Evolutionary conservation across 2,329 filamentous ascomycete genomes (phyloP), one percentile per base, ranked within the genome.

Genomic region (Pestalotiopsis sp.): DNA sequence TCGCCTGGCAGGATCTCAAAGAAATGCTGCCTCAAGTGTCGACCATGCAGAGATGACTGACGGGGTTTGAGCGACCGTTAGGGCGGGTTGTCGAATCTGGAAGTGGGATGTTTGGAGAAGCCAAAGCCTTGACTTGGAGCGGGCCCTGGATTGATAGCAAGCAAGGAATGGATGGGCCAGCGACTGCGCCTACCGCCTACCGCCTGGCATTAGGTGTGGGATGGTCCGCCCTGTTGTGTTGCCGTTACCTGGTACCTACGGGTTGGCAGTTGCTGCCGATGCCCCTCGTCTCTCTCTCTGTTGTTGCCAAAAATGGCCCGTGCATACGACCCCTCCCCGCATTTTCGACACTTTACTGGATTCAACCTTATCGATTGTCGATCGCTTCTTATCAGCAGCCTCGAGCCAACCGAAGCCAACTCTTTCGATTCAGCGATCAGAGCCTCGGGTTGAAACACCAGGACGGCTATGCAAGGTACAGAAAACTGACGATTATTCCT

Each of bases 61-160:
- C 56, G 57, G 59, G 61, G 61, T 67, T 62, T 67, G 66, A 36
- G 17, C 45, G 45, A 52, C 45, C 45, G 45, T 52, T 52, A 52
- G 45, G 65, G 66, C 59, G 66, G 66, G 57, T 52, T 63, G 66
- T 67, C 41, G 59, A 62, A 45, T 45, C 38, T 67, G 40, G 66
- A 67, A 67, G 66, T 67, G 66, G 66, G 66, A 67, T 67, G 66
- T 67, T 56, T 61, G 52, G 59, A 62, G 65, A 57, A 66, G 41
- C 45, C 64, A 57, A 40, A 40, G 40, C 62, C 62, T 40, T 41
- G 31, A 40, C 38, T 49, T 49, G 38, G 23, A 59, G 23, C 27
- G 23, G 57, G 27, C 20, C 27, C 27, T 6, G 25, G 57, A 59
- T 27, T 17, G 23, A 58, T 20, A 23, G 23, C 27, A 59, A 20